Percentiles rank a stretch among this genome's conserved stretches.
These are phyloP conservation scores for Euphorbia neoarborescens DNA, from an alignment of 441 rosid species.

Conservation along the genomic window DNA sequence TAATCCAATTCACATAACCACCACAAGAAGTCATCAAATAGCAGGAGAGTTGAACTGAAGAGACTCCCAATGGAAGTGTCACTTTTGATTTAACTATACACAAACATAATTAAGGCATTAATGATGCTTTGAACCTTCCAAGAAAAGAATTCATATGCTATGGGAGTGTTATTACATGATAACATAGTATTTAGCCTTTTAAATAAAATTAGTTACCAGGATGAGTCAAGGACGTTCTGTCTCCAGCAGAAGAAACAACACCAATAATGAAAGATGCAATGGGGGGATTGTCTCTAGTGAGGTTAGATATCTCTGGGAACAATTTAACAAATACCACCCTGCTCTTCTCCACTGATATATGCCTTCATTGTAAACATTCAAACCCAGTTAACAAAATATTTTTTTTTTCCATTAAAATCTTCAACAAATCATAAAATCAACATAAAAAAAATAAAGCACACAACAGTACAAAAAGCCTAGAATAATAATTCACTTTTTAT, in stretches of 20 bases:
- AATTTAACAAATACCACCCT: conserved; percentile 51
- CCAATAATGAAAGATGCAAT: conserved; percentile 71
- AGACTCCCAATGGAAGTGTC: neutral
- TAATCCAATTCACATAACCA: too few species aligned
- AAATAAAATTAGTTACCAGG: conserved; percentile 41
- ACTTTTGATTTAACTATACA: neutral
- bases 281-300: conserved; percentile 70
- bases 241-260: conserved; percentile 54
- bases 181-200: neutral
- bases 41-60: too few species aligned
- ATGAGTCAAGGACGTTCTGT: conserved; percentile 65
- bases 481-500: neutral
- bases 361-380: conserved; percentile 43
- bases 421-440: neutral
- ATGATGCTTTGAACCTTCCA: neutral
- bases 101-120: neutral
- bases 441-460: neutral
- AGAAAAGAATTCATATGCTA: neutral
- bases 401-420: too few species aligned
- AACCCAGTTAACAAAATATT: neutral
- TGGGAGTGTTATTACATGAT: neutral
- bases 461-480: neutral
- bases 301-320: conserved; percentile 66
- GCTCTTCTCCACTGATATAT: conserved; percentile 79
- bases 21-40: too few species aligned